phyloP scores from a whole-genome alignment of 108 stramenopile species.

The Cyclostephanos invisitatus region DNA sequence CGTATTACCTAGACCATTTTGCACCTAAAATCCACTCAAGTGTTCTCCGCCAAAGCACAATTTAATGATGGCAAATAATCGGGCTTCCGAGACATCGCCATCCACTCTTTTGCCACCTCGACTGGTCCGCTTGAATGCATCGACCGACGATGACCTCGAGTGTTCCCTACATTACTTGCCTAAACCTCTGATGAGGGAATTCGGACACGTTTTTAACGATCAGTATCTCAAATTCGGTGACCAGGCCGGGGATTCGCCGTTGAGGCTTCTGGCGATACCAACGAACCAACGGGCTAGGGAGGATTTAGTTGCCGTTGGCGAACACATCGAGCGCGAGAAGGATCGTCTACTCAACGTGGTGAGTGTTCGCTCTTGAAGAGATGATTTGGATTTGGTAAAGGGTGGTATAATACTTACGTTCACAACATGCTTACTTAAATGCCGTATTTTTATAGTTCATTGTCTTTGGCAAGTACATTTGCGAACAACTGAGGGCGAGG shows the following conservation, averaged over 20 bases:
- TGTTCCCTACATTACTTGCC: constrained; percentile 72
- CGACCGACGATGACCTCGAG: constrained; percentile 58
- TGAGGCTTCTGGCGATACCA: constrained; percentile 77
- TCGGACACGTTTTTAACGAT: constrained; percentile 81
- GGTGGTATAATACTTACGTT: constrained; percentile 8
- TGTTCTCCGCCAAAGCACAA: background rate
- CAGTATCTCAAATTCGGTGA: constrained; percentile 47
- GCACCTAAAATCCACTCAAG: background rate
- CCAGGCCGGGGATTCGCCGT: background rate
- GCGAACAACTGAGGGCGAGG: constrained; percentile 49
- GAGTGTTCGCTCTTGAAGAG: constrained; percentile 23
- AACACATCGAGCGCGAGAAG: constrained; percentile 84
- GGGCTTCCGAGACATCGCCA: constrained; percentile 18
- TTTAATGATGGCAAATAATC: constrained; percentile 1
- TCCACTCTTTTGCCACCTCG: constrained; percentile 52
- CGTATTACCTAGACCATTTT: too few relatives aligned
- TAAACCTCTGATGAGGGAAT: constrained; percentile 78
- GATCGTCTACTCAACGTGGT: constrained; percentile 84
- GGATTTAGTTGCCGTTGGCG: constrained; percentile 85
- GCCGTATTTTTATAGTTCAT: constrained; percentile 43
- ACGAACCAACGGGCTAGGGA: constrained; percentile 84
- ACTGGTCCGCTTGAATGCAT: constrained; percentile 34
- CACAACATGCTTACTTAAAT: constrained; percentile 6
- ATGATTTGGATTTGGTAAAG: background rate
- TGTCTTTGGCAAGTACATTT: constrained; percentile 72